Base-by-base conservation (phyloP, 1,139 yeast species). In the Martiniozyma asiatica region DNA sequence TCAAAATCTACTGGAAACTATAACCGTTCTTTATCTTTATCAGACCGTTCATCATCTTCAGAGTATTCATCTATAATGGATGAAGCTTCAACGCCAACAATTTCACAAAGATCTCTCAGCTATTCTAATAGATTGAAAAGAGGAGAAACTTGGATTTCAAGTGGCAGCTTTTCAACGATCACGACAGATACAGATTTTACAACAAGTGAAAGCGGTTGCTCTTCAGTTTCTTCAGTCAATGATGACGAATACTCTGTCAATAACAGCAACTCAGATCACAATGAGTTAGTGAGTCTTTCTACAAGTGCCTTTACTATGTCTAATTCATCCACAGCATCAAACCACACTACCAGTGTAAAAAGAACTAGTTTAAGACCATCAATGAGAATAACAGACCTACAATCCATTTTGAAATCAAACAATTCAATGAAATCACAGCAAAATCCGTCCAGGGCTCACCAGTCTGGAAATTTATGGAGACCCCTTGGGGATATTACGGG, bases 211-310 rank as follows among this genome's bases (percentile, higher is more conserved):
- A n/a, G 20, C 1, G 36, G 30, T 5, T 25, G 26, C 8, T 32
- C 33, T 3, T 38, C 45, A 6, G 29, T 39, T 5, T 36, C 40
- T 4, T 39, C 43, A 2, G 26, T 37, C 8, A 38, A 31, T 3
- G 38, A 43, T 5, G 8, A 16, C 7, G 4, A 7, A n/a, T 11
- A 4, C 22, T 10, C 6, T 10, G 12, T 10, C 9, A 8, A 20
- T 6, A 8, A 20, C 12, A 20, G n/a, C 4, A 8, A 20, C 22
- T 4, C 4, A n/a, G 22, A n/a, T n/a, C 13, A n/a, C n/a, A n/a
- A n/a, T n/a, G n/a, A n/a, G n/a, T n/a, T n/a, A n/a, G n/a, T n/a
- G n/a, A n/a, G n/a, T n/a, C 17, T 10, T 9, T 14, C 11, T n/a
- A 12, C 20, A 19, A 17, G 9, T 7, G 6, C 19, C 19, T 7